Evolutionary conservation across 176 grass and related monocot genomes (phyloP), one percentile per base, ranked within the genome.

Genomic region (Lolium multiflorum): DNA sequence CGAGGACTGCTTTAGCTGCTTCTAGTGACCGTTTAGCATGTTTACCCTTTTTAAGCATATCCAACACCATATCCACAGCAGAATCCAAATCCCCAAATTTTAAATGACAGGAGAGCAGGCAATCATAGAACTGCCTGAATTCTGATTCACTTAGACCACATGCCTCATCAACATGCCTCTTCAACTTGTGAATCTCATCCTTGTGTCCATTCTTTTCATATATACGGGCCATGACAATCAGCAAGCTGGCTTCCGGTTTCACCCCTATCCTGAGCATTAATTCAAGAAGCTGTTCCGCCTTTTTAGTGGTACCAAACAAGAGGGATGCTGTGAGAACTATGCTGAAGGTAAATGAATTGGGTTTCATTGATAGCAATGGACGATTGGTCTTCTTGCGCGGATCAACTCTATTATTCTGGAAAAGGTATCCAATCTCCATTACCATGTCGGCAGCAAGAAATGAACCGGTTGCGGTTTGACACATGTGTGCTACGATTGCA

Each of bases 121-220:
- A 95, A 76, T 95, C 88, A 35, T 94, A 95, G 67, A 91, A 92
- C 74, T 98, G 87, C 86, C 83, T 85, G 61, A 95, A 92, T 77
- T 98, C 91, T 6, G 89, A 86, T 82, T 89, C 74, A 74, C 83
- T 92, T 78, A 98, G 86, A 82, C 88, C 91, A 89, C 55, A 80
- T 0, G 84, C 90, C 79, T 92, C 83, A 68, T 94, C 86, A 48
- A 98, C 84, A 95, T 95, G 90, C 86, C 88, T 80, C 84, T 91
- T 95, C 77, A 98, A 78, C 81, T 88, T 98, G 50, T 37, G 87
- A 80, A 98, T 76, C 82, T 95, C 93, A 91, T 94, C 81, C 79
- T 84, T 95, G 74, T 68, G 93, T 14, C 91, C 93, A 88, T 98
- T 95, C 49, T 92, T 95, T 76, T 95, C 96, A 84, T 98, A 95